Percentiles rank a stretch among this genome's conserved stretches.
Conservation (phyloP, 345 rosid genomes). For the Streptanthus diversifolius region DNA sequence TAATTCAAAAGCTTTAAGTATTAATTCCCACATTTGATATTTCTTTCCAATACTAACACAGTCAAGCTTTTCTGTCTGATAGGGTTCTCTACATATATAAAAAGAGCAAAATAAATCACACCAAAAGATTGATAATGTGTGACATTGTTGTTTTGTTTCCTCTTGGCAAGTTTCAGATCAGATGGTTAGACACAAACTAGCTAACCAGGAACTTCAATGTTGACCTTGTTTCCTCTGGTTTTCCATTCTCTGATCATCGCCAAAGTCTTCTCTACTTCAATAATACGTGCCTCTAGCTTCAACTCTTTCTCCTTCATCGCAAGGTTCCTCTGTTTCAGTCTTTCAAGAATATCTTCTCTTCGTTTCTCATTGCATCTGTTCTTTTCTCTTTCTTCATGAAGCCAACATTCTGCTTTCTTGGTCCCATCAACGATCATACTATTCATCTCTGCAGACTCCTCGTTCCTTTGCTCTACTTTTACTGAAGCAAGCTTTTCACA, state of each 20-base stretch:
- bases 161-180: background rate
- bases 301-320: background rate
- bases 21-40: background rate
- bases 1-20: background rate
- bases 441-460: background rate
- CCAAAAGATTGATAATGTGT: background rate
- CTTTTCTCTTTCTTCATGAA: background rate
- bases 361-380: background rate
- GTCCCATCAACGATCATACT: background rate
- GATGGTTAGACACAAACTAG: background rate
- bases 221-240: background rate
- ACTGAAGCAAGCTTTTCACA: constrained; percentile 1
- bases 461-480: background rate
- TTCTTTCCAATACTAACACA: background rate
- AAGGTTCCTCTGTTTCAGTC: constrained; percentile 1
- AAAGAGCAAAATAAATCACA: background rate
- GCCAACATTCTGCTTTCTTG: background rate
- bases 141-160: background rate
- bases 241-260: background rate
- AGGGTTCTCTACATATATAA: background rate
- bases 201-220: background rate
- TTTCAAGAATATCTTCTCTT: constrained; percentile 2
- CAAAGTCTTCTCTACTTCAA: background rate
- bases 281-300: background rate
- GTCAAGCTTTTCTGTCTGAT: background rate